Percentiles rank a stretch among this genome's conserved stretches.
phyloP scores from a whole-genome alignment of 2,329 filamentous ascomycete genomes.

The Scytalidium sp. region DNA sequence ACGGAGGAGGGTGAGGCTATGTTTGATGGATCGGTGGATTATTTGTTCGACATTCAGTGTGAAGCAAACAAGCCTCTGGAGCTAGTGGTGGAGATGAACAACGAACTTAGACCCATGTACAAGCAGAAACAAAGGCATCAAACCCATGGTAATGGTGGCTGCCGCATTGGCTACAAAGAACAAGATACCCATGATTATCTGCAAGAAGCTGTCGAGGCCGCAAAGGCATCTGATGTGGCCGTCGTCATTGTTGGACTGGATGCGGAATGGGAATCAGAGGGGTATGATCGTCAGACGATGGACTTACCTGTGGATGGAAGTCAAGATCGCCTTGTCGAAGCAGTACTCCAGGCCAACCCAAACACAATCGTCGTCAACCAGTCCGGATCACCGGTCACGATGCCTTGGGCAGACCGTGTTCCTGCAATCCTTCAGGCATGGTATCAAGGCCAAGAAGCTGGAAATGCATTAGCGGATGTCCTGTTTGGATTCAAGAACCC shows the following conservation, averaged over 20 bases:
- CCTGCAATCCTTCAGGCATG: constrained; percentile 68
- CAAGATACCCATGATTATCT: constrained; percentile 58
- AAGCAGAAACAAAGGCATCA: constrained; percentile 56
- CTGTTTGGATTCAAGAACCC: constrained; percentile 62
- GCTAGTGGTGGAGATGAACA: constrained; percentile 63
- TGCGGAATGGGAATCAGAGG: constrained; percentile 74
- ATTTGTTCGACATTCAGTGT: constrained; percentile 58
- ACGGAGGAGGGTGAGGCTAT: constrained; percentile 67
- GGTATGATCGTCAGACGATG: constrained; percentile 63
- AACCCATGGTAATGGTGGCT: constrained; percentile 67
- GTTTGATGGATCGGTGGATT: constrained; percentile 66
- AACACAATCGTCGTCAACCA: constrained; percentile 67
- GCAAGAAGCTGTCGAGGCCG: constrained; percentile 61
- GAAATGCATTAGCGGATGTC: constrained; percentile 65
- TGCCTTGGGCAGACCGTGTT: constrained; percentile 67
- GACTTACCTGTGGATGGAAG: constrained; percentile 53
- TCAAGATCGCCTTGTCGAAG: constrained; percentile 62
- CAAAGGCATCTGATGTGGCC: constrained; percentile 62
- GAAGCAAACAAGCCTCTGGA: constrained; percentile 57
- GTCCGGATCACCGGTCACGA: constrained; percentile 64
- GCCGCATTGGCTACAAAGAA: constrained; percentile 69
- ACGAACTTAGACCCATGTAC: constrained; percentile 58
- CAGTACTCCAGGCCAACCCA: constrained; percentile 60
- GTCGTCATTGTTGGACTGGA: constrained; percentile 68
- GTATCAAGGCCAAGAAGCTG: constrained; percentile 69